Percentiles rank a stretch among this genome's conserved stretches.
These are phyloP conservation scores for Paramarasmius palmivorus DNA, from an alignment of 1,284 basidiomycete species.

Conservation along the genomic window DNA sequence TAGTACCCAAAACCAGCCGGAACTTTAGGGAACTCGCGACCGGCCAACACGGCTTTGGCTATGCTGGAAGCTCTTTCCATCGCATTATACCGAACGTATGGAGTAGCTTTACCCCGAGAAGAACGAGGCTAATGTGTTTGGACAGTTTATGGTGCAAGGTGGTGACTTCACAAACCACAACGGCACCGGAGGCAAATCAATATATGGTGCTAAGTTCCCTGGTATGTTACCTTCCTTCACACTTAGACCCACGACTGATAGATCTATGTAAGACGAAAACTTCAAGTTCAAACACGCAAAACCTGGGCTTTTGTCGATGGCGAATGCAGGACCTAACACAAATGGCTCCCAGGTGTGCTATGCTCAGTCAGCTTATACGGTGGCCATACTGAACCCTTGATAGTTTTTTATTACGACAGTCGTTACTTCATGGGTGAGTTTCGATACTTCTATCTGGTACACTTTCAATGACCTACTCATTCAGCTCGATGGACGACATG, in stretches of 20 bases:
- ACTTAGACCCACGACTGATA: constrained; percentile 3
- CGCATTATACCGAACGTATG: constrained; percentile 65
- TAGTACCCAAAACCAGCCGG: constrained; percentile 72
- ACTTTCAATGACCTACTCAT: constrained; percentile 31
- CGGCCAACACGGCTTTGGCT: constrained; percentile 69
- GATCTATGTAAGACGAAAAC: constrained; percentile 78
- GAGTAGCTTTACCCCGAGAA: not conserved
- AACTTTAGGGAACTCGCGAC: constrained; percentile 94
- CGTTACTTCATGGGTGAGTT: constrained; percentile 44
- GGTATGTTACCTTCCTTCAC: constrained; percentile 38
- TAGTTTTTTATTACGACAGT: constrained; percentile 84
- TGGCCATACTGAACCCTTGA: constrained; percentile 21
- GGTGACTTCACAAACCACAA: constrained; percentile 74
- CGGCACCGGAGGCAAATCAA: constrained; percentile 91
- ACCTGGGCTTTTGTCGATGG: constrained; percentile 90
- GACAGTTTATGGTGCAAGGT: constrained; percentile 54
- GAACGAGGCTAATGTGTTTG: not conserved
- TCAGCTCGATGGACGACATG: constrained; percentile 64
- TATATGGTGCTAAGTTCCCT: constrained; percentile 87
- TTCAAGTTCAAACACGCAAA: constrained; percentile 80
- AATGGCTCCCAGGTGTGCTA: constrained; percentile 48
- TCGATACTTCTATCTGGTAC: not conserved
- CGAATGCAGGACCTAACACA: constrained; percentile 75
- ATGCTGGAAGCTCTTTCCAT: constrained; percentile 67
- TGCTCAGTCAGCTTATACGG: not conserved